Evolutionary conservation across 2,329 filamentous ascomycete species (phyloP).

Genomic region (Fusarium lyarnte): DNA sequence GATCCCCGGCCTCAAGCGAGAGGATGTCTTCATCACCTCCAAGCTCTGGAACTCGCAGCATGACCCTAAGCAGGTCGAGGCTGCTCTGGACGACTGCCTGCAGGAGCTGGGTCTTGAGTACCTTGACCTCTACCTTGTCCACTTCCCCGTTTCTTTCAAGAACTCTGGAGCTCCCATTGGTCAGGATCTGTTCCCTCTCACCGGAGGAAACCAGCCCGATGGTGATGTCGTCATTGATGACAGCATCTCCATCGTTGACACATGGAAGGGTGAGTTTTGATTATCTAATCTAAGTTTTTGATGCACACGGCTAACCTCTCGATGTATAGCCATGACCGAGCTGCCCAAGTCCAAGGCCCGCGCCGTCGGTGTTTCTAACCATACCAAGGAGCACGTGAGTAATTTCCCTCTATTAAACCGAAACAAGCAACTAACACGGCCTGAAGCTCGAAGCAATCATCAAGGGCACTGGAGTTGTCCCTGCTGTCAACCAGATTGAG

Average conservation of each 20-base stretch:
- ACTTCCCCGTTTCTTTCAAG: background rate
- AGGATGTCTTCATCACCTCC: background rate
- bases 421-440: rapidly evolving
- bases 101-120: background rate
- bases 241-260: background rate
- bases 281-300: background rate
- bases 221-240: background rate
- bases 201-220: background rate
- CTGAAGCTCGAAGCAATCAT: background rate
- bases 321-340: background rate
- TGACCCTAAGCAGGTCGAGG: background rate
- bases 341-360: background rate
- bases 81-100: background rate
- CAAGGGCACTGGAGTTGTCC: background rate
- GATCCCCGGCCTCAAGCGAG: background rate
- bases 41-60: background rate
- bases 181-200: background rate
- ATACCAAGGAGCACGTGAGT: background rate
- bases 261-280: background rate
- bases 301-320: background rate
- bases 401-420: rapidly evolving
- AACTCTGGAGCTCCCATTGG: background rate
- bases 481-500: background rate
- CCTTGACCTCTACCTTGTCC: background rate
- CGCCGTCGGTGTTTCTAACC: background rate